Base-by-base conservation (phyloP, 176 grass and related monocot species). In the Oryza glaberrima region DNA sequence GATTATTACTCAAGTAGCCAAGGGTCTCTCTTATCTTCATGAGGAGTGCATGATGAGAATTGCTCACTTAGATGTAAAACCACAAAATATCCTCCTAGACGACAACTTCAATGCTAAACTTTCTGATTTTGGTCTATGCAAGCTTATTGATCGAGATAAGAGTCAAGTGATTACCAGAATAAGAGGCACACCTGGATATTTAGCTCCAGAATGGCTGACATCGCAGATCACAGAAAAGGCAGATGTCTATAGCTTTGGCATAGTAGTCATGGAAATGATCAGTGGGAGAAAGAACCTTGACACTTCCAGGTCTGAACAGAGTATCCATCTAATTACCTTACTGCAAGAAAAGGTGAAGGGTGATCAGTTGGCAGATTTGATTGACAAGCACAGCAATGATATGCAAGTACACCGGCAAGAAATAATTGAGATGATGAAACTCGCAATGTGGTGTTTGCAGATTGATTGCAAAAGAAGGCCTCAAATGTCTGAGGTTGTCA, bases 141-240 rank as follows among this genome's bases (percentile, higher is more conserved):
- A 93, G 26, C 61, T 93, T 22, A 93, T 90, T 7, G 91, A 93
- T 70, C 63, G 85, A 49, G 91, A 90, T 90, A 76, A 82, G 69
- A 87, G 82, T n/a, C 67, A 87, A 46, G 85, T 93, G 9, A 82
- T 85, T 25, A 93, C 85, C 11, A 79, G 85, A 76, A 58, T 58
- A 19, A 58, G 54, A 58, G 54, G 54, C 54, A 58, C 54, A 58
- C 54, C 54, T 58, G 54, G 75, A 2, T 90, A 93, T 83, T 58
- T 90, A 35, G 88, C 88, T 45, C 88, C 91, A 5, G 91, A 93
- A 73, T 88, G 88, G 88, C 76, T 88, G 44, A 86, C 82, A 30
- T 90, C 82, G 0, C 46, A 82, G 4, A 93, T 93, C 22, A 93
- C 86, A 1, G 92, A 94, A 16, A 91, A 94, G 25, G 88, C 82